These are phyloP conservation scores for Lathyrus sativus DNA, from an alignment of 306 rosid species.

Conservation along the genomic window DNA sequence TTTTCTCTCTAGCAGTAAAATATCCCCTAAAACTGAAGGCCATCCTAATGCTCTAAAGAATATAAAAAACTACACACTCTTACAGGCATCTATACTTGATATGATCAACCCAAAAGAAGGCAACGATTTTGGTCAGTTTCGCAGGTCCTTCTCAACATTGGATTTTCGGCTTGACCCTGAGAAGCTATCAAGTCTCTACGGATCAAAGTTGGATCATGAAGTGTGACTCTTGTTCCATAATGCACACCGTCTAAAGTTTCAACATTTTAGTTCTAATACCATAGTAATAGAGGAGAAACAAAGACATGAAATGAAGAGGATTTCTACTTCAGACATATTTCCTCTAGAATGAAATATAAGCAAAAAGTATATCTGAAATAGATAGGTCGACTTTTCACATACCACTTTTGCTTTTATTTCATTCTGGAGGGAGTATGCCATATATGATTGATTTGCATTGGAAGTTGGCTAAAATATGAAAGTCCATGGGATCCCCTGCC, in stretches of 20 bases:
- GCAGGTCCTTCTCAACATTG: conserved; percentile 57
- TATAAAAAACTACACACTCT: conserved; percentile 55
- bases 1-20: conserved; percentile 41
- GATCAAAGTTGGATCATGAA: conserved; percentile 32
- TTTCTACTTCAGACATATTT: neutral
- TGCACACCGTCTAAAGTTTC: neutral
- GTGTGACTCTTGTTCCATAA: neutral
- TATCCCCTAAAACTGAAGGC: conserved; percentile 60
- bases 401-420: too few relatives aligned
- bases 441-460: neutral
- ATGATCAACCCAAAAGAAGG: conserved; percentile 56
- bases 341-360: too few relatives aligned
- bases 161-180: conserved; percentile 55
- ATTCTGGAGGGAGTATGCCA: neutral
- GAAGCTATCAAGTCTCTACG: conserved; percentile 36
- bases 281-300: neutral
- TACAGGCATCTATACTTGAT: conserved; percentile 65
- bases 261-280: neutral
- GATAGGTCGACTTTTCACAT: too few relatives aligned
- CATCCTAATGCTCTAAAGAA: conserved; percentile 78
- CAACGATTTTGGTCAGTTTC: conserved; percentile 42
- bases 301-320: neutral
- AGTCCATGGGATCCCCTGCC: neutral
- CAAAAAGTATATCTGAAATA: too few relatives aligned
- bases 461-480: neutral